A percentile compares a stretch with the other conserved stretches of the same genome.
Evolutionary conservation across 345 rosid species (phyloP).

Genomic region (Hibiscus trionum): DNA sequence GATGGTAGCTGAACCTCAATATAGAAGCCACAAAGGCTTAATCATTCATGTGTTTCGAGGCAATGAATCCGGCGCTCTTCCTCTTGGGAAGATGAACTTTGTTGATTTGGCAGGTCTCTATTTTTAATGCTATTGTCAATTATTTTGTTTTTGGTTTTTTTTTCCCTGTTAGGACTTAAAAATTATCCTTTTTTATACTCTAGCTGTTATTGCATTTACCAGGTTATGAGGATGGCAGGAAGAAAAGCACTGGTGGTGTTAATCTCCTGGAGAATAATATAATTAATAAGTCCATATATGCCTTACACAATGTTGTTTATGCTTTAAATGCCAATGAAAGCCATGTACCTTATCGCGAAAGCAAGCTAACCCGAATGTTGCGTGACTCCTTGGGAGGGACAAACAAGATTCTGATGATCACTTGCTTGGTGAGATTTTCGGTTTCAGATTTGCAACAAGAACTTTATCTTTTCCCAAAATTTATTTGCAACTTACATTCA

Average conservation of each 20-base stretch:
- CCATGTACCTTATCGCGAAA: constrained; percentile 74
- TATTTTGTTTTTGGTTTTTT: not conserved
- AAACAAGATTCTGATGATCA: constrained; percentile 40
- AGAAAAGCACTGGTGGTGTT: constrained; percentile 27
- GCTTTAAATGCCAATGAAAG: constrained; percentile 55
- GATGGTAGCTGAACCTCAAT: constrained; percentile 21
- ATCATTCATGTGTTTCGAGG: constrained; percentile 37
- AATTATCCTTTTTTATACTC: not conserved
- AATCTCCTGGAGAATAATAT: constrained; percentile 37
- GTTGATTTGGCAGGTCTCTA: constrained; percentile 64
- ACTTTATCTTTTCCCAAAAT: not conserved
- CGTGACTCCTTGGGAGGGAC: constrained; percentile 56
- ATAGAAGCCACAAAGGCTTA: constrained; percentile 48
- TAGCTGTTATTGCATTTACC: constrained; percentile 14
- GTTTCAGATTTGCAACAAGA: not conserved
- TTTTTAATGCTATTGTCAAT: not conserved
- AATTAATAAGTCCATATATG: constrained; percentile 59
- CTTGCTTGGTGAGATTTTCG: constrained; percentile 54
- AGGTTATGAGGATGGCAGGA: constrained; percentile 67
- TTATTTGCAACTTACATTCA: constrained; percentile 3
- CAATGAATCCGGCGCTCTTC: constrained; percentile 8
- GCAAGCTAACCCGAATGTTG: constrained; percentile 63
- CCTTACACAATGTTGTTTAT: constrained; percentile 57
- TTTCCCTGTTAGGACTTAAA: not conserved
- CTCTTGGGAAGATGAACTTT: constrained; percentile 56